Conservation (phyloP, 2,329 filamentous ascomycete species). For the Paraphoma chrysanthemicola region DNA sequence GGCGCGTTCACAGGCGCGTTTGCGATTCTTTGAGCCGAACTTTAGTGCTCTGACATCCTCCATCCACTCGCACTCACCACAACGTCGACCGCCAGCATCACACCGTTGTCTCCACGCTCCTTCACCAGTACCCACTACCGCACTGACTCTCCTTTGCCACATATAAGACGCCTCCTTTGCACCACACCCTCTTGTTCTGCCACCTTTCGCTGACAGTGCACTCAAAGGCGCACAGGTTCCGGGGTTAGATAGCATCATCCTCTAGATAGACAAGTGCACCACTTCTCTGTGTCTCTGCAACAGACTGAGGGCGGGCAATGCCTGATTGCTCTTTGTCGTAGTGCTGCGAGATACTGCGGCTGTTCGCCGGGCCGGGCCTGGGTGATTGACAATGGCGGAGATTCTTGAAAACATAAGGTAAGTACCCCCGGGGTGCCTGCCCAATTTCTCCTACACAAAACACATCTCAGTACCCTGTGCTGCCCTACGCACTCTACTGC, state of each 20-base stretch:
- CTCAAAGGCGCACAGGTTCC: slow-evolving; percentile 2
- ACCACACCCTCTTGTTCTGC: not conserved
- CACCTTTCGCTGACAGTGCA: not conserved
- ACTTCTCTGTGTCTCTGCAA: slow-evolving; percentile 1
- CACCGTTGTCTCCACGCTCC: slow-evolving; percentile 5
- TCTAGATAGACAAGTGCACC: slow-evolving; percentile 14
- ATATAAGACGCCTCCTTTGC: not conserved
- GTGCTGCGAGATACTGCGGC: slow-evolving; percentile 4
- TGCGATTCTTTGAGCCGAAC: slow-evolving; percentile 27
- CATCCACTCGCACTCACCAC: slow-evolving; percentile 8
- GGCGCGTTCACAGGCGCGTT: slow-evolving; percentile 27
- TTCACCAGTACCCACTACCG: not conserved
- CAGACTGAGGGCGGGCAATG: slow-evolving; percentile 15
- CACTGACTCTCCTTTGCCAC: slow-evolving; percentile 3
- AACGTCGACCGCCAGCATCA: slow-evolving; percentile 2
- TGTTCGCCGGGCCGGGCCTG: slow-evolving; percentile 2
- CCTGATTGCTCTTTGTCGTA: slow-evolving; percentile 11
- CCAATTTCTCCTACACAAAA: too few species aligned
- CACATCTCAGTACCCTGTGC: too few species aligned
- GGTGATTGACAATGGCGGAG: slow-evolving; percentile 38
- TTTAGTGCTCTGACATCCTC: slow-evolving; percentile 19
- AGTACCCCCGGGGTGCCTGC: slow-evolving; percentile 12
- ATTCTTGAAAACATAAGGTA: slow-evolving; percentile 45
- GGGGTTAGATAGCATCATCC: slow-evolving; percentile 10
- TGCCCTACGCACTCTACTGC: too few species aligned